phyloP scores from a whole-genome alignment of 2,329 filamentous ascomycete genomes.

The Pseudocercospora vitis region DNA sequence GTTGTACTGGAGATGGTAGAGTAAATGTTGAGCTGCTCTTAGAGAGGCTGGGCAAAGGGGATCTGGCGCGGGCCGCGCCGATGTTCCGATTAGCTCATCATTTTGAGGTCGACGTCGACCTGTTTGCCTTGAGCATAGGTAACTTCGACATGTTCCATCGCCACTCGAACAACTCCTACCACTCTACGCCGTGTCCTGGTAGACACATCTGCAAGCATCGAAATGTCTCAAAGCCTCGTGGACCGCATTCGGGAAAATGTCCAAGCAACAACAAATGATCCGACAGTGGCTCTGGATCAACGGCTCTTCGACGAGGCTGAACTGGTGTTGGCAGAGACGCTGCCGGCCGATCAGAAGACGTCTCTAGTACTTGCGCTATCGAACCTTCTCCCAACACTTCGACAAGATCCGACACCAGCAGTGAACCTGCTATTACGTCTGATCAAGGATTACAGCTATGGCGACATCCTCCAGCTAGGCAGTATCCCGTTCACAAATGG shows the following conservation, averaged over 20 bases:
- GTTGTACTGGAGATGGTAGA: not conserved
- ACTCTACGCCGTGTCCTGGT: too few relatives aligned
- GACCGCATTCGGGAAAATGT: constrained; percentile 23
- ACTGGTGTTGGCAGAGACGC: constrained; percentile 44
- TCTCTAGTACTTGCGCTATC: constrained; percentile 50
- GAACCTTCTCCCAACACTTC: constrained; percentile 52
- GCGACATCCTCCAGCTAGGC: constrained; percentile 44
- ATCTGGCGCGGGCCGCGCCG: too few relatives aligned
- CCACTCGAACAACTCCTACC: too few relatives aligned
- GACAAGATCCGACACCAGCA: constrained; percentile 59
- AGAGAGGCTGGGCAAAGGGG: too few relatives aligned
- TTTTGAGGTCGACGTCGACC: constrained; percentile 7
- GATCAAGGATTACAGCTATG: constrained; percentile 51
- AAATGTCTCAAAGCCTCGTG: constrained; percentile 22
- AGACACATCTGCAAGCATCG: too few relatives aligned
- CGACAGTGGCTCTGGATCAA: constrained; percentile 43
- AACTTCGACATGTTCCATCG: not conserved
- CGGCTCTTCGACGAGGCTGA: constrained; percentile 54
- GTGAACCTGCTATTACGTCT: constrained; percentile 55
- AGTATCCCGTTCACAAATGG: constrained; percentile 54
- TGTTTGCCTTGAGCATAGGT: constrained; percentile 9
- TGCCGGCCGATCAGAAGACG: constrained; percentile 37
- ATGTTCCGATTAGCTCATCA: not conserved
- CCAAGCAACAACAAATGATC: constrained; percentile 21
- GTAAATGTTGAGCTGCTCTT: too few relatives aligned